Percentiles rank a stretch among this genome's conserved stretches.
Conservation (phyloP, 2,329 filamentous ascomycete species). For the Thielaviopsis populi region DNA sequence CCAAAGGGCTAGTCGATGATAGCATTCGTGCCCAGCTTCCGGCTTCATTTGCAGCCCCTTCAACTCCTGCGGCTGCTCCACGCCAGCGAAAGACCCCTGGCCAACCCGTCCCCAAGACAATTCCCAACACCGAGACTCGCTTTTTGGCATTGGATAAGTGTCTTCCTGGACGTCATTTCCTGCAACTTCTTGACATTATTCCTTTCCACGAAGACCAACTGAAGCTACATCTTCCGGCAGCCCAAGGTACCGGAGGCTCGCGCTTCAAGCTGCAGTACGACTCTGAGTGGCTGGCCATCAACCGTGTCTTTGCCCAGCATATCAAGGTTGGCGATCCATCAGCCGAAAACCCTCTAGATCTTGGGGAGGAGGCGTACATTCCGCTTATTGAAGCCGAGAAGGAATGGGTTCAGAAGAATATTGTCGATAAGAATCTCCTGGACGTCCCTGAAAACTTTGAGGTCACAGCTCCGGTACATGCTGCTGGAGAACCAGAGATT, state of each 20-base stretch:
- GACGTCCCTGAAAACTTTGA: slow-evolving; percentile 64
- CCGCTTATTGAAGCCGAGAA: slow-evolving; percentile 54
- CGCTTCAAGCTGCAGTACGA: slow-evolving; percentile 64
- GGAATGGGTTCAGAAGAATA: slow-evolving; percentile 65
- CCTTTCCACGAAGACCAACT: slow-evolving; percentile 28
- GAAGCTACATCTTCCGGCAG: slow-evolving; percentile 18
- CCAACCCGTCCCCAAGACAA: slow-evolving; percentile 52
- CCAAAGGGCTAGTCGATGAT: slow-evolving; percentile 23
- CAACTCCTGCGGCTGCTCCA: slow-evolving; percentile 5
- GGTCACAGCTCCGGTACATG: slow-evolving; percentile 58
- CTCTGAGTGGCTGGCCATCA: slow-evolving; percentile 89
- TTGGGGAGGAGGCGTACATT: slow-evolving; percentile 53
- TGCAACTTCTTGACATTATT: slow-evolving; percentile 58
- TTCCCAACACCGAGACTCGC: slow-evolving; percentile 62
- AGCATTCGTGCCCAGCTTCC: slow-evolving; percentile 60
- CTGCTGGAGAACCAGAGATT: slow-evolving; percentile 39
- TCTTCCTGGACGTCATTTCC: slow-evolving; percentile 60
- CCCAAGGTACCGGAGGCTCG: slow-evolving; percentile 29
- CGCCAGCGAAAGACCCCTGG: slow-evolving; percentile 31
- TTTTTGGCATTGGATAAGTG: slow-evolving; percentile 93
- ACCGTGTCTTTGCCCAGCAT: slow-evolving; percentile 57
- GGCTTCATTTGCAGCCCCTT: slow-evolving; percentile 49
- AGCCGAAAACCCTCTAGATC: slow-evolving; percentile 40
- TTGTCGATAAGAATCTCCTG: slow-evolving; percentile 48
- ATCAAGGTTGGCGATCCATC: slow-evolving; percentile 47